phyloP scores from a whole-genome alignment of 257 asterid species.

The Solanum paucissectum region DNA sequence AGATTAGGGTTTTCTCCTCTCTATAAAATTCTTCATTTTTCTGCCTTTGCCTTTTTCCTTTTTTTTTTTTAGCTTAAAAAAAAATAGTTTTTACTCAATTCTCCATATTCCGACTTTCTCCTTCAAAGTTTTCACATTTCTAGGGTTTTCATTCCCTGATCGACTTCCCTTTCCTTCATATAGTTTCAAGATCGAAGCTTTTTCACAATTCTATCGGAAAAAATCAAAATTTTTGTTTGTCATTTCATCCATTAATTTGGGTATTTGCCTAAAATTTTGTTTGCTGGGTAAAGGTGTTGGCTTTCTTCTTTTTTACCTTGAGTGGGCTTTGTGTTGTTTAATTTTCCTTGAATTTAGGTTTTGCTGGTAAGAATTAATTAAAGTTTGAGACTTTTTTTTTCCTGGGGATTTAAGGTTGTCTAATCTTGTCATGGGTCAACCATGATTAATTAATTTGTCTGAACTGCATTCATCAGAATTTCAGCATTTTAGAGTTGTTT shows the following conservation, averaged over 20 bases:
- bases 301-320: not conserved
- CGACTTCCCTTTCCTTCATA: not conserved
- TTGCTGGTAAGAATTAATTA: not conserved
- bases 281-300: not conserved
- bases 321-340: not conserved
- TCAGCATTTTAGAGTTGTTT: not conserved
- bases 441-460: not conserved
- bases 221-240: not conserved
- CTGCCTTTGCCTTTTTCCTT: not conserved
- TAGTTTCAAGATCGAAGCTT: not conserved
- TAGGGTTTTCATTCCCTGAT: not conserved
- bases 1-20: slow-evolving; percentile 7
- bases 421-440: not conserved
- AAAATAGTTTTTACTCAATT: not conserved
- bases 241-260: not conserved
- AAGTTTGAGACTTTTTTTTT: not conserved
- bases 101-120: not conserved
- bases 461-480: not conserved
- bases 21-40: not conserved
- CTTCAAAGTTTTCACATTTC: not conserved
- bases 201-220: not conserved
- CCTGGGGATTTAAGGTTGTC: not conserved
- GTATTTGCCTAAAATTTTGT: not conserved
- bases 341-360: not conserved
- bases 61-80: not conserved